These are phyloP conservation scores for Solanum pinnatisectum DNA, from an alignment of 257 asterid genomes.

Conservation along the genomic window DNA sequence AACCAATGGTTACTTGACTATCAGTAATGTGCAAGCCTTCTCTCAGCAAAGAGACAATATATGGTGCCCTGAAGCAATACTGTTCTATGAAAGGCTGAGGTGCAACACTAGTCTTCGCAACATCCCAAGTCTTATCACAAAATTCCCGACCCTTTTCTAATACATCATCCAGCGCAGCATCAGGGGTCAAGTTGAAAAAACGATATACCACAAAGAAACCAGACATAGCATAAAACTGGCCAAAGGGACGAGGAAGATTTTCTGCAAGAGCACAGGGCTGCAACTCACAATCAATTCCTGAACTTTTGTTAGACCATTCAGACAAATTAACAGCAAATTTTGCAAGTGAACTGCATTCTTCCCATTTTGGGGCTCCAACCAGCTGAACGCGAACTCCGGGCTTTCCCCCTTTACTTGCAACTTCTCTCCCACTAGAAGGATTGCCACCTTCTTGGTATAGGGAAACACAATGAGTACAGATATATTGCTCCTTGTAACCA, in stretches of 20 bases:
- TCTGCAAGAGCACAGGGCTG: constrained; percentile 83
- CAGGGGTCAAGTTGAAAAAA: constrained; percentile 28
- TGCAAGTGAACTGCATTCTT: constrained; percentile 74
- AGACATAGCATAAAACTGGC: constrained; percentile 86
- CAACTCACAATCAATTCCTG: constrained; percentile 62
- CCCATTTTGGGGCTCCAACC: constrained; percentile 84
- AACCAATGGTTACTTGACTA: constrained; percentile 51
- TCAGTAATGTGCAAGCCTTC: constrained; percentile 92
- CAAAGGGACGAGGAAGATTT: constrained; percentile 69
- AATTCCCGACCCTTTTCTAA: constrained; percentile 28
- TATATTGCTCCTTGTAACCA: constrained; percentile 65
- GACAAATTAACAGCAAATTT: constrained; percentile 69
- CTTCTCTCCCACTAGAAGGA: constrained; percentile 37
- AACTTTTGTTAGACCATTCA: constrained; percentile 59
- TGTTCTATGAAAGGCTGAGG: constrained; percentile 97
- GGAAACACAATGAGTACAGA: constrained; percentile 62
- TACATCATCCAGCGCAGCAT: constrained; percentile 26
- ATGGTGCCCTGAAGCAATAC: constrained; percentile 75
- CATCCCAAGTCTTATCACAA: constrained; percentile 51
- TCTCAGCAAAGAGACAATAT: constrained; percentile 62
- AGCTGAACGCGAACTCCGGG: constrained; percentile 48
- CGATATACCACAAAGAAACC: constrained; percentile 78
- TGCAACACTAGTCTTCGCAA: constrained; percentile 66
- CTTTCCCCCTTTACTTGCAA: constrained; percentile 29
- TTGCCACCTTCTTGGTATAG: constrained; percentile 33